Evolutionary conservation across 2,329 filamentous ascomycete species (phyloP), one percentile per base, ranked within the genome.

Genomic region (Teratosphaeria nubilosa): DNA sequence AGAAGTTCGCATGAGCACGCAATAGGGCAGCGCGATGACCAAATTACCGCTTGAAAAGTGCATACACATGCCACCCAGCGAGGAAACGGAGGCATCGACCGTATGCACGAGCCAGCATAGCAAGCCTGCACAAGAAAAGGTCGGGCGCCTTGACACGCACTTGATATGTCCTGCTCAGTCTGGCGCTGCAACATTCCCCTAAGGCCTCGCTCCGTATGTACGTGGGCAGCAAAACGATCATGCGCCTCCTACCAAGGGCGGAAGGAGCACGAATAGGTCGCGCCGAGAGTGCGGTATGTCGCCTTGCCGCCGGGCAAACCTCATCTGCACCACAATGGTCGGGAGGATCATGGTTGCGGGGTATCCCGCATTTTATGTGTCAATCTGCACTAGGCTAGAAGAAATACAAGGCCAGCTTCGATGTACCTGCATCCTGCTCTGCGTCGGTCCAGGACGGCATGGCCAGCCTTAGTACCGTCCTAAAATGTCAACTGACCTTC

Each of bases 1-100:
- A 90, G 70, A 97, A 96, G 76, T 96, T 97, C 75, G 91, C 90
- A 69, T 96, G 58, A 61, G 53, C 24, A 13, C 22, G 31, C 51
- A 48, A 48, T 4, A 30, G 27, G 27, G 27, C 27, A 30, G 27
- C 27, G 5, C 27, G 27, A 30, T 30, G 7, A 30, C 27, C 7
- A 30, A 4, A 7, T 30, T 30, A 30, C 27, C 27, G 5, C 5
- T 30, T 30, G 27, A 30, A 30, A 30, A 30, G 34, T n/a, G 16
- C 34, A 14, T 5, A 16, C 34, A n/a, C 13, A 41, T n/a, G 11
- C 34, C 10, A 6, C 5, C 13, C 13, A 41, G 34, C 0, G 10
- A n/a, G 5, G 16, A 41, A 5, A 11, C 34, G 34, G 16, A 41
- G 16, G 34, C 34, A 41, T 41, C 10, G 34, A 41, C 13, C 13